Evolutionary conservation across 2,329 filamentous ascomycete genomes (phyloP).

Genomic region (Diplodia scrobiculata): DNA sequence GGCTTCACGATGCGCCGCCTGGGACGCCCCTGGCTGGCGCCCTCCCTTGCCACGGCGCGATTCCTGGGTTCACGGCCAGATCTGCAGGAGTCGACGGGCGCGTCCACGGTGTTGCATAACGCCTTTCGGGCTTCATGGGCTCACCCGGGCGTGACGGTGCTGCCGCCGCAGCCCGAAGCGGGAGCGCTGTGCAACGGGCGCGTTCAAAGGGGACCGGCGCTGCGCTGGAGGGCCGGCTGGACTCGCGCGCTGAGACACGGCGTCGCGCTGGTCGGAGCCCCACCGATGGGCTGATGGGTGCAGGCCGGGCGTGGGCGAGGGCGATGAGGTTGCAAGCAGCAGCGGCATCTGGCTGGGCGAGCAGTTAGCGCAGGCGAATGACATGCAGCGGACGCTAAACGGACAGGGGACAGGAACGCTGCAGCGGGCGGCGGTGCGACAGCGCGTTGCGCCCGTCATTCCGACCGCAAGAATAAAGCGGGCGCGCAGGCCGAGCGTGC

Average conservation of each 20-base stretch:
- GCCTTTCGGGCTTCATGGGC: background rate
- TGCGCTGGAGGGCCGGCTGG: background rate
- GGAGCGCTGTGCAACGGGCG: conserved; percentile 1
- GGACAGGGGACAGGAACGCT: conserved; percentile 17
- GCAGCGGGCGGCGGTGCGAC: conserved; percentile 17
- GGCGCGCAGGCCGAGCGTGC: no score
- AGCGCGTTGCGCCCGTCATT: conserved; percentile 18
- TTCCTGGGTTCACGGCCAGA: conserved; percentile 7
- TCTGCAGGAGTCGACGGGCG: background rate
- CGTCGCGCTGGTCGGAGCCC: conserved; percentile 1
- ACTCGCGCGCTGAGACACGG: conserved; percentile 3
- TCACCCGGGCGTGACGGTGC: background rate
- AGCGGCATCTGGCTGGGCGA: background rate
- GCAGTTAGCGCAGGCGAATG: conserved; percentile 19
- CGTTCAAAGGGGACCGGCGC: background rate
- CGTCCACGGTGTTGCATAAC: background rate
- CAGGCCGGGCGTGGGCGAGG: conserved; percentile 2
- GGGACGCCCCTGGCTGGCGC: background rate
- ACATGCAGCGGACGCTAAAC: conserved; percentile 25
- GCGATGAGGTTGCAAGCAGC: conserved; percentile 20
- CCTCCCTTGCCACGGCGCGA: conserved; percentile 9
- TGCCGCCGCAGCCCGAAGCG: conserved; percentile 1
- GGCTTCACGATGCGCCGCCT: conserved; percentile 1
- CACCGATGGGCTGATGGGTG: conserved; percentile 22
- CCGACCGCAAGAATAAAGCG: background rate